Base-by-base conservation (phyloP, 345 rosid species). In the Draba incana region DNA sequence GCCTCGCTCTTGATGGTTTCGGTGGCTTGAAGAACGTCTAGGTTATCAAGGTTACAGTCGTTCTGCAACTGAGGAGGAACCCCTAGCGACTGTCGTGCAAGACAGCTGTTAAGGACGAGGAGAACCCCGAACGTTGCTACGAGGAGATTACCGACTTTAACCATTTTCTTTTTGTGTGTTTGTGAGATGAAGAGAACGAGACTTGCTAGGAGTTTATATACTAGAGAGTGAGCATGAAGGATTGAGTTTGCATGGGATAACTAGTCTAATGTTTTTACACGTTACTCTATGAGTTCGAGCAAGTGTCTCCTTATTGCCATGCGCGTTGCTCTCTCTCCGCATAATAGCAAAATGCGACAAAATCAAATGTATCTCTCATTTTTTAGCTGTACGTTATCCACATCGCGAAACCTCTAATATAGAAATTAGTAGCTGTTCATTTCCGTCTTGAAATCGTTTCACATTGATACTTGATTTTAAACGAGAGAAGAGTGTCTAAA, bases 31-130 rank as follows among this genome's bases (percentile, higher is more conserved):
- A 81, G 73, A 14, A 86, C 78, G 23, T 80, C 69, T n/a, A 87
- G 55, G 65, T 77, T 72, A 23, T 82, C 77, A 50, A 89, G 66
- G 49, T 78, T 80, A 79, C 91, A 89, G 46, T 68, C 71, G 30
- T 75, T 69, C 44, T 20, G 41, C 6, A 75, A 6, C 71, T 75
- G 79, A n/a, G 75, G 75, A 69, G 79, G 69, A 68, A 75, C 78
- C 10, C 78, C 74, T 13, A 75, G 59, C 9, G 73, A 47, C 47
- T 68, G 78, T 53, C 74, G 8, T 31, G 74, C 78, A 1, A 45
- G 37, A 30, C 74, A 67, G 38, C 72, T 72, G 4, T 74, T 74
- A 25, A 74, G 68, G 20, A 66, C 15, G 43, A 74, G 67, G 56
- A 74, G 53, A 25, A 15, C 68, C 27, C 67, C 67, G 5, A 66